These are phyloP conservation scores for Parathielavia appendiculata DNA, from an alignment of 495 filamentous ascomycete species.

Conservation along the genomic window DNA sequence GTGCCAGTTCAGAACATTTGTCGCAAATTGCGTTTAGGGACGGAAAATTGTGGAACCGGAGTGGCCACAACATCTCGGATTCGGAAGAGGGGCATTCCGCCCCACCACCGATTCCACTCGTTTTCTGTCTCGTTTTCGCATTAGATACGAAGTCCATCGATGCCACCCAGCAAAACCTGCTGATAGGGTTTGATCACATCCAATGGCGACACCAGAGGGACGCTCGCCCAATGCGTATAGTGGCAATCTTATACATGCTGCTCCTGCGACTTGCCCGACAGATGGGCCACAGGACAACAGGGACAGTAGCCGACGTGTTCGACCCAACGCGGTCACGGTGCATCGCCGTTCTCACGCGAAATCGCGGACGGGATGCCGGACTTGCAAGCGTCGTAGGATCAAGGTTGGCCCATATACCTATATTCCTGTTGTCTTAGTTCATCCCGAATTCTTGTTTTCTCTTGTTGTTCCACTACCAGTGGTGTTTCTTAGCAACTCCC, in stretches of 20 bases:
- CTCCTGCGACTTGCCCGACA: neutral
- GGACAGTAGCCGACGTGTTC: neutral
- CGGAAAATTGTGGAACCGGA: too few species aligned
- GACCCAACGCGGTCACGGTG: neutral
- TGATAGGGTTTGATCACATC: neutral
- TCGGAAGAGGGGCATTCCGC: too few species aligned
- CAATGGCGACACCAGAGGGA: neutral
- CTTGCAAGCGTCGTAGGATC: slow-evolving; percentile 3
- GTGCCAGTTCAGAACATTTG: too few species aligned
- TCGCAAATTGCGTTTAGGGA: too few species aligned
- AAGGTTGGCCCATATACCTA: neutral
- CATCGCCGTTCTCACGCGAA: slow-evolving; percentile 3
- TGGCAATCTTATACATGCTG: neutral
- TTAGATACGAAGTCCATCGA: too few species aligned
- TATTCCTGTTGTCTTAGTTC: neutral
- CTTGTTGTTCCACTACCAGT: too few species aligned
- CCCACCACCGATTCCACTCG: too few species aligned
- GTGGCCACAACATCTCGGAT: too few species aligned
- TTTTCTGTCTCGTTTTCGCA: too few species aligned
- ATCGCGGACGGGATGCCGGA: slow-evolving; percentile 3
- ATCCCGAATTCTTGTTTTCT: neutral
- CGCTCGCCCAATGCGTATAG: neutral
- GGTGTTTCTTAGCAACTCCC: too few species aligned
- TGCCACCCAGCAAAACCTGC: neutral
- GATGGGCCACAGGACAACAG: neutral